Percentiles rank a stretch among this genome's conserved stretches.
Evolutionary conservation across 2,329 filamentous ascomycete species (phyloP).

Genomic region (Didymella pomorum): DNA sequence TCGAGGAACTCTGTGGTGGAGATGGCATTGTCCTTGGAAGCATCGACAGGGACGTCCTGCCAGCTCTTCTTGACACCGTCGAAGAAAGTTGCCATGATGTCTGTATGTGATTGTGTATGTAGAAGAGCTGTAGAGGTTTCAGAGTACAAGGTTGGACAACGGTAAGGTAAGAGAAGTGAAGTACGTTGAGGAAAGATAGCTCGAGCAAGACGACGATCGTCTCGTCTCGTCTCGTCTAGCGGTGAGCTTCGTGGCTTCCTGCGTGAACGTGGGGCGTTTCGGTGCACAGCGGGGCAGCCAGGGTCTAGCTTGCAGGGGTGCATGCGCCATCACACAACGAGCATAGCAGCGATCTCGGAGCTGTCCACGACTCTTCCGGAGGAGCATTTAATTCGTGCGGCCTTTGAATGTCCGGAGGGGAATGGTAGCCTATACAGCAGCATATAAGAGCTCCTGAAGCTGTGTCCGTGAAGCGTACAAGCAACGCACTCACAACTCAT

Average conservation of each 20-base stretch:
- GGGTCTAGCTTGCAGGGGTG: conserved; percentile 19
- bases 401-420: conserved; percentile 20
- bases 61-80: conserved; percentile 86
- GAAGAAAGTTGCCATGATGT: conserved; percentile 72
- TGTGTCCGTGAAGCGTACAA: background rate
- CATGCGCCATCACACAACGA: conserved; percentile 8
- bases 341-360: conserved; percentile 17
- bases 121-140: background rate
- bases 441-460: conserved; percentile 16
- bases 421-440: conserved; percentile 5
- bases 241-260: conserved; percentile 24
- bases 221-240: conserved; percentile 23
- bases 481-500: background rate
- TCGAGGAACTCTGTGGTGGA: conserved; percentile 88
- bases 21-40: conserved; percentile 77
- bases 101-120: conserved; percentile 17
- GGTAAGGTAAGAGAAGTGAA: background rate
- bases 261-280: conserved; percentile 24
- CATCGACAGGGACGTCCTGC: conserved; percentile 78
- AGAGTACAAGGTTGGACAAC: background rate
- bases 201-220: conserved; percentile 17
- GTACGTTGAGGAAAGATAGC: conserved; percentile 6
- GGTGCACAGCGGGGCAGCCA: conserved; percentile 21
- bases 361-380: conserved; percentile 9
- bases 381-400: conserved; percentile 16